phyloP scores from a whole-genome alignment of 1,284 basidiomycete genomes.

The Apiotrichum akiyoshidainum region DNA sequence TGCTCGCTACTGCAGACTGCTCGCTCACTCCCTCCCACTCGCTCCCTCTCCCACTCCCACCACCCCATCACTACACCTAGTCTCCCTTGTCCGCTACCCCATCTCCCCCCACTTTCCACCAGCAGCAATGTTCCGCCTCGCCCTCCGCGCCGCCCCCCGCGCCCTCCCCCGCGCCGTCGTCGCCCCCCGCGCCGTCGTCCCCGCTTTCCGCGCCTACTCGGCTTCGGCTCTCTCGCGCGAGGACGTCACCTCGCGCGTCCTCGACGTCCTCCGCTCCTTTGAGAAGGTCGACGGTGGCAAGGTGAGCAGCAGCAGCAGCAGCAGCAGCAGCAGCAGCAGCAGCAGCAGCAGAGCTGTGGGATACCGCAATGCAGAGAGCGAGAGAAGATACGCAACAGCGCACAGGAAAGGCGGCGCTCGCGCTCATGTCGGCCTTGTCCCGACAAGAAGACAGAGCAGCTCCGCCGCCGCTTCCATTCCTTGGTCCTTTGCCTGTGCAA shows the following conservation, averaged over 20 bases:
- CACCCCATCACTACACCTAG: conserved; percentile 1
- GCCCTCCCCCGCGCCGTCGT: conserved; percentile 13
- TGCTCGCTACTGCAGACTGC: neutral
- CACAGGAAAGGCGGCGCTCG: too few relatives aligned
- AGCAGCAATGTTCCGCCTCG: conserved; percentile 39
- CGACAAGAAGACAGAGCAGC: too few relatives aligned
- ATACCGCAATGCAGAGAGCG: too few relatives aligned
- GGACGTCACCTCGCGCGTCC: conserved; percentile 73
- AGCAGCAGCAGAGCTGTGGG: neutral
- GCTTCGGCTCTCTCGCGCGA: conserved; percentile 70
- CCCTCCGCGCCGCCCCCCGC: conserved; percentile 25
- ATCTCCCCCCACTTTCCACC: conserved; percentile 1
- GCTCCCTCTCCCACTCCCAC: conserved; percentile 2
- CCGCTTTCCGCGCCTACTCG: conserved; percentile 60
- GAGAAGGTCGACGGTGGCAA: conserved; percentile 88
- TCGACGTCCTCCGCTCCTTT: conserved; percentile 88
- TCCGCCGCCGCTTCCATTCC: too few relatives aligned
- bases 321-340: conserved; percentile 20
- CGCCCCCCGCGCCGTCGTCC: conserved; percentile 11
- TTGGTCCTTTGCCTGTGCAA: too few relatives aligned
- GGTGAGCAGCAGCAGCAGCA: conserved; percentile 54
- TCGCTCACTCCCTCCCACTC: conserved; percentile 1
- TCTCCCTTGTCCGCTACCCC: conserved; percentile 3
- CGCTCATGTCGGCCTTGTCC: too few relatives aligned
- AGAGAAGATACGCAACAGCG: too few relatives aligned